Evolutionary conservation across 495 filamentous ascomycete genomes (phyloP), one percentile per base, ranked within the genome.

Genomic region (Thermochaetoides thermophila): DNA sequence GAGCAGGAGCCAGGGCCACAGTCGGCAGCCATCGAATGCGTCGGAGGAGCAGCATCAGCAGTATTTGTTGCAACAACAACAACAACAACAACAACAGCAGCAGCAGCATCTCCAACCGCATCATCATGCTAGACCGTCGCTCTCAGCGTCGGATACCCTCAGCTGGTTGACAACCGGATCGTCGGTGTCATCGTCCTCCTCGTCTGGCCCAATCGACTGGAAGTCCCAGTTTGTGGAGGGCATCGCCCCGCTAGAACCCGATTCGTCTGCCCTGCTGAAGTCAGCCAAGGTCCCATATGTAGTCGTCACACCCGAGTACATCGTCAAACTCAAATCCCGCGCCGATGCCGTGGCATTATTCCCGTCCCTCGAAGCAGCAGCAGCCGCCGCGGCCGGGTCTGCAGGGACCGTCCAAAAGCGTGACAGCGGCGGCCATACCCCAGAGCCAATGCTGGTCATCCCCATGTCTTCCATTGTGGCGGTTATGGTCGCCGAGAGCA

Each of bases 271-370:
- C 27, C 69, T 92, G 56, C 74, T 94, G 52, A 71, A 82, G 51
- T n/a, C n/a, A n/a, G 79, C 82, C 51, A 86, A 81, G 59, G 81
- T 73, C 46, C 84, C 91, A 40, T 95, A 84, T 43, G 60, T 95
- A 19, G 89, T 94, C n/a, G 66, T 95, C 22, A 95, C 86, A 7
- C 76, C 86, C 29, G 73, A 73, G 16, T 78, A 92, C 52, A 52
- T 97, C 24, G 50, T 93, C 37, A 76, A 83, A 28, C 84, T 84
- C 56, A 91, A 84, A 53, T 66, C 62, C 42, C 76, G 76, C 46
- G 77, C 79, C 34, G 67, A 78, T 27, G 81, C 55, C 13, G 18
- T 44, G 27, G 42, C 46, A n/a, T 42, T 55, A 8, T 59, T 64
- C 35, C 63, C 63, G 1, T 40, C 44, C 14, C 37, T 63, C 18